Evolutionary conservation across 2,329 filamentous ascomycete genomes (phyloP), one percentile per base, ranked within the genome.

Genomic region (Trichophyton schoenleinii): DNA sequence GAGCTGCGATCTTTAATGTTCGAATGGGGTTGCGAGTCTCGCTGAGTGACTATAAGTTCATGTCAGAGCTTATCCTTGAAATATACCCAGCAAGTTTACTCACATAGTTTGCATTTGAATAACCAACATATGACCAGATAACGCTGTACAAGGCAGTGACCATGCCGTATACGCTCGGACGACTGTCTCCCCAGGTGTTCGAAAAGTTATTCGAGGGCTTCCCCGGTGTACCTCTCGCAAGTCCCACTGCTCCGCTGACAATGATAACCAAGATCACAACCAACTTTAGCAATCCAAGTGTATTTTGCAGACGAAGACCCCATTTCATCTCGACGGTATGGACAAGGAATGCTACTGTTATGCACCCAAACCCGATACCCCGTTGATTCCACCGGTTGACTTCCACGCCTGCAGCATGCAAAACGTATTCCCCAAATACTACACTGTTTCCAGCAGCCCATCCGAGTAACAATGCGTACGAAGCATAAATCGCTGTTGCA

Each of bases 41-140:
- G 59, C 77, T 81, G 64, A 85, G 71, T 13, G 73, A 68, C 70
- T 77, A 59, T 18, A 5, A 68, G 63, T 72, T 25, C 11, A n/a
- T 38, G 48, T 48, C 34, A 13, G 42, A 31, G 22, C 53, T 41
- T 7, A 11, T 36, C 31, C 41, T 46, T 8, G 36, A 18, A 18
- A 44, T 22, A 15, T 15, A 11, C n/a, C 15, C 13, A 61, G 42
- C 28, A 38, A 53, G 13, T 42, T 22, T 42, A 67, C 77, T 70
- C 64, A 80, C 78, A 69, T 85, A 85, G 72, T 86, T 86, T 0
- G 83, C 81, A 67, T 86, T 86, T 5, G 79, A 76, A 65, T 81
- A 86, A 1, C 83, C 83, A 3, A 78, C 74, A 60, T 84, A 86
- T 0, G 82, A 81, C 69, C 83, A 85, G 34, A 83, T 79, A 60